Base-by-base conservation (phyloP, 768 basidiomycete species). In the Kwoniella bestiolae region DNA sequence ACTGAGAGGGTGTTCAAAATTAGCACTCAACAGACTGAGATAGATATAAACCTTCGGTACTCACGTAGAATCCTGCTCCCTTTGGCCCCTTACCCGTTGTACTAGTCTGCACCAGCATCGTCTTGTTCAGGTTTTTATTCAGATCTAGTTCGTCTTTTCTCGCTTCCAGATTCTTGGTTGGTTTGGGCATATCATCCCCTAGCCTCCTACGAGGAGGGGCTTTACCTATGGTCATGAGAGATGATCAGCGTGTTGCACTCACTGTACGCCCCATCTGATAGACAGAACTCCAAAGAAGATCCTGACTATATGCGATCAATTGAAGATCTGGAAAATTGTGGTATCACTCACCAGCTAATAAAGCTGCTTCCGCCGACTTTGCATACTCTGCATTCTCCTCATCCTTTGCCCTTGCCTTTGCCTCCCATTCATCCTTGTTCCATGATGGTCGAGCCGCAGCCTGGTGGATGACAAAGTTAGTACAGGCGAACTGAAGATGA, bases 81-180 rank as follows among this genome's bases (percentile, higher is more conserved):
- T 87, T 86, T 18, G 74, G 74, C 87, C 91, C 69, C 41, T 71
- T 68, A 6, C 56, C 67, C 55, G 64, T 63, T 6, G 89, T 87
- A 26, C 75, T 74, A n/a, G 79, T 78, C 47, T 91, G 88, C 11
- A 99, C 94, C 65, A 99, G 90, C 86, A 94, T 91, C 0, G 91
- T 95, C 85, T 97, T 98, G 74, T 86, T 86, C 34, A 97, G 85
- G 82, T 98, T 96, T 84, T 94, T 96, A 74, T 96, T 92, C 26
- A 99, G 87, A 58, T 92, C 93, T 7, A 99, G 84, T 25, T 91
- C 86, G 0, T 82, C 84, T 38, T 93, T 93, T 49, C 96, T 89
- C 71, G 88, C 89, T 78, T 96, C 88, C 88, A 97, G 91, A 61
- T 92, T 86, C 74, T 96, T 89, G 2, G 94, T 98, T 2, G 96